Evolutionary conservation across 2,329 filamentous ascomycete genomes (phyloP).

Genomic region (Cadophora sp.): DNA sequence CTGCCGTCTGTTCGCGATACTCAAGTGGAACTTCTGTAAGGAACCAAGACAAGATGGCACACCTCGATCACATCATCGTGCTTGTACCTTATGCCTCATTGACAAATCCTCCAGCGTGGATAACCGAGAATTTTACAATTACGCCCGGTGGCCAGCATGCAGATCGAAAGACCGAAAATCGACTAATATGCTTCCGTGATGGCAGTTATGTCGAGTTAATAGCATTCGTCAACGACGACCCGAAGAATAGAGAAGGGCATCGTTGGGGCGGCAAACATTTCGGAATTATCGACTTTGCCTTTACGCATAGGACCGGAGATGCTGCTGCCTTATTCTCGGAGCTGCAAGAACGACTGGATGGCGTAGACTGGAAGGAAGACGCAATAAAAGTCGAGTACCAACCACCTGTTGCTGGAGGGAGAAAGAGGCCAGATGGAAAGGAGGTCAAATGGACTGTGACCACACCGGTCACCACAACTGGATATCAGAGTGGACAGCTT

Average conservation of each 20-base stretch:
- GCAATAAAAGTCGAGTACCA: slow-evolving; percentile 52
- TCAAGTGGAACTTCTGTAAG: neutral
- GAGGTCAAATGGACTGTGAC: slow-evolving; percentile 66
- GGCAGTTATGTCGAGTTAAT: slow-evolving; percentile 67
- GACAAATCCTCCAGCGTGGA: slow-evolving; percentile 53
- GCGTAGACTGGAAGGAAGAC: slow-evolving; percentile 32
- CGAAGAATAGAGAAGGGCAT: slow-evolving; percentile 53
- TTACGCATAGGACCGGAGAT: slow-evolving; percentile 51
- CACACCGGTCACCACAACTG: slow-evolving; percentile 44
- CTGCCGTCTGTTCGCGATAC: neutral
- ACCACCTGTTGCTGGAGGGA: slow-evolving; percentile 57
- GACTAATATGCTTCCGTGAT: slow-evolving; percentile 66
- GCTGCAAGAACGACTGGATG: slow-evolving; percentile 27
- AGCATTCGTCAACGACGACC: slow-evolving; percentile 43
- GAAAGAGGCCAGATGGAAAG: slow-evolving; percentile 60
- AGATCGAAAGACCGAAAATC: slow-evolving; percentile 66
- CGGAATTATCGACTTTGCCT: slow-evolving; percentile 66
- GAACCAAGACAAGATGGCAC: slow-evolving; percentile 15
- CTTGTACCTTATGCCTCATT: slow-evolving; percentile 61
- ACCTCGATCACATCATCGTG: slow-evolving; percentile 69
- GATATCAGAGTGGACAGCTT: slow-evolving; percentile 52
- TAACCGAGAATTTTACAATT: slow-evolving; percentile 62
- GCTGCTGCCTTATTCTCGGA: slow-evolving; percentile 45
- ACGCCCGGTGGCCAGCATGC: slow-evolving; percentile 66
- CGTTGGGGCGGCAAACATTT: slow-evolving; percentile 62